Percentiles rank a stretch among this genome's conserved stretches.
Evolutionary conservation across 2,329 filamentous ascomycete genomes (phyloP).

Genomic region (Phyllachora maydis): DNA sequence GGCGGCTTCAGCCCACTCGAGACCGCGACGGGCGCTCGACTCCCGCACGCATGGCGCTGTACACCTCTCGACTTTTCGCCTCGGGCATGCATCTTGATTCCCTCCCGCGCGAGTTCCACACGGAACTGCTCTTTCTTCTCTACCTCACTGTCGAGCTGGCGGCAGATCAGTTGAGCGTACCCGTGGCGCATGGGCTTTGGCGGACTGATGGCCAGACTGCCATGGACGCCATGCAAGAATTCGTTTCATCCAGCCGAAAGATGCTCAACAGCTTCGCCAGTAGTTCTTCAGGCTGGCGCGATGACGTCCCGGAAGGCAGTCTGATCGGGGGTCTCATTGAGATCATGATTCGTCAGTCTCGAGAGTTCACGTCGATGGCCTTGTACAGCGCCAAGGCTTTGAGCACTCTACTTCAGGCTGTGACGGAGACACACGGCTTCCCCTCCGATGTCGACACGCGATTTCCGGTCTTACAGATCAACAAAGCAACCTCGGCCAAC

Average conservation of each 20-base stretch:
- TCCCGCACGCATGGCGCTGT: constrained; percentile 56
- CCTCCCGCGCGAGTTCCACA: constrained; percentile 18
- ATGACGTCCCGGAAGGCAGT: constrained; percentile 11
- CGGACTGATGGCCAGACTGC: constrained; percentile 14
- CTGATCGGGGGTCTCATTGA: constrained; percentile 20
- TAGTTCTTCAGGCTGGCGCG: constrained; percentile 16
- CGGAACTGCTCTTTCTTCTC: constrained; percentile 29
- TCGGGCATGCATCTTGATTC: constrained; percentile 15
- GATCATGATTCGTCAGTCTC: constrained; percentile 21
- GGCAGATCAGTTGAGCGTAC: constrained; percentile 29
- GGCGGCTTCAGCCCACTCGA: constrained; percentile 13
- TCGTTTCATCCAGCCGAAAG: constrained; percentile 18
- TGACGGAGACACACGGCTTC: constrained; percentile 25
- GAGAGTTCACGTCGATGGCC: constrained; percentile 17
- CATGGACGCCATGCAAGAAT: constrained; percentile 17
- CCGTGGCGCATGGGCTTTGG: constrained; percentile 25
- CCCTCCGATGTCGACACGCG: constrained; percentile 22
- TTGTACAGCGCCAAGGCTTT: constrained; percentile 32
- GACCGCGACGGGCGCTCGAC: constrained; percentile 53
- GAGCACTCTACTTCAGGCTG: constrained; percentile 23
- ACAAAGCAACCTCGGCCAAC: constrained; percentile 24
- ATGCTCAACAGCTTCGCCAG: constrained; percentile 14
- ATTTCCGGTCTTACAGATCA: constrained; percentile 20
- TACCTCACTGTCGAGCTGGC: constrained; percentile 27
- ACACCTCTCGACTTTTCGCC: constrained; percentile 36